Evolutionary conservation across 257 asterid genomes (phyloP), one percentile per base, ranked within the genome.

Genomic region (Lavandula angustifolia): DNA sequence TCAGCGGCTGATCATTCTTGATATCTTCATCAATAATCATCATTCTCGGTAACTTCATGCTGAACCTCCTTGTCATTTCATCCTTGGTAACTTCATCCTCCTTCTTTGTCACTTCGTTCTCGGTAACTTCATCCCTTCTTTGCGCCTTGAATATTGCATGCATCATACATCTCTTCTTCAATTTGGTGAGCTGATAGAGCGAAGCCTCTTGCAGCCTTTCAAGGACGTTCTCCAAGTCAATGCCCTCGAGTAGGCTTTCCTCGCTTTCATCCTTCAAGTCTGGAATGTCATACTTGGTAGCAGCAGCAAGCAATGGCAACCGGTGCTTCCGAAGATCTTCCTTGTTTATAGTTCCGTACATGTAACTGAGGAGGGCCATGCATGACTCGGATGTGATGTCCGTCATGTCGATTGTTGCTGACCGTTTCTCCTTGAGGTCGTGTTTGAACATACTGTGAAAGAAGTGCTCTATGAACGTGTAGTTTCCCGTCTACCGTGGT

Each of bases 121-220:
- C 27, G 27, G 2, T 22, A 22, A 22, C 1, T 2, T 22, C 27
- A 22, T 22, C 2, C 27, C 27, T 22, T 22, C 27, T 22, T 22
- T 22, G 27, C 27, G 27, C 27, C 27, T 22, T 0, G 27, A 22
- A 2, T 22, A 22, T 22, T 22, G 27, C 27, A 22, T 22, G n/a
- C n/a, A n/a, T n/a, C n/a, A 92, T 63, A 54, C 99, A 92, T 4
- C 96, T 92, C 68, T 79, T 87, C 82, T 89, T 89, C 90, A 92
- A 31, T 59, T 84, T 87, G 55, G 54, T 53, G 5, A 92, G 90
- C 50, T 85, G 88, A 72, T 89, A 92, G 63, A 89, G 89, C 97
- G 95, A 87, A 22, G 97, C 97, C 76, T 89, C 95, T 62, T 89
- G 99, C 84, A 92, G 67, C 69, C 99, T 84, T 75, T 85, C 96